Percentiles rank a stretch among this genome's conserved stretches.
Conservation (phyloP, 345 rosid species). For the Citrus australasica region DNA sequence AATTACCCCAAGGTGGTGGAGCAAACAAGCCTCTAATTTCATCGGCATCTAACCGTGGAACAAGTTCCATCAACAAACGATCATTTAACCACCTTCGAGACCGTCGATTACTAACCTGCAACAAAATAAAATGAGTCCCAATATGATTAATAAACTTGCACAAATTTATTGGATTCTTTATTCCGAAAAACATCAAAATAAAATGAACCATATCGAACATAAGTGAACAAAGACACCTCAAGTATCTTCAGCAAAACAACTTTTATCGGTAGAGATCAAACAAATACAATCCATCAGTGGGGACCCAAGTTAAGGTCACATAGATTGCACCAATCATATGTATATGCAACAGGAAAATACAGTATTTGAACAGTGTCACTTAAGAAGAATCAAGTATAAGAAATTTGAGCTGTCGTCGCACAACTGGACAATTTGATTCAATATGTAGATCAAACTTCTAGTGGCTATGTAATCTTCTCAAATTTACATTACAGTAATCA, state of each 20-base stretch:
- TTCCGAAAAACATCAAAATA: not conserved
- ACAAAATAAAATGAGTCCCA: not conserved
- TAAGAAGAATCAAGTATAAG: not conserved
- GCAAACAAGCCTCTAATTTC: conserved; percentile 97
- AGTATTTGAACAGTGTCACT: conserved; percentile 1
- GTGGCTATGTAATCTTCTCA: not conserved
- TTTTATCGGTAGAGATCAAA: not conserved
- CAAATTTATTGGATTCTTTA: not conserved
- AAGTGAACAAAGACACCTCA: not conserved
- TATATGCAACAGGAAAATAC: not conserved
- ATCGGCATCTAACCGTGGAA: conserved; percentile 81
- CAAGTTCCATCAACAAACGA: conserved; percentile 93
- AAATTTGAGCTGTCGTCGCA: not conserved
- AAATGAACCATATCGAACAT: not conserved
- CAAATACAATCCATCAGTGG: not conserved
- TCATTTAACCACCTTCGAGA: conserved; percentile 90
- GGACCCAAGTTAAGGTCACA: not conserved
- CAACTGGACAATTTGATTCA: not conserved
- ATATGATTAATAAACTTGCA: not conserved
- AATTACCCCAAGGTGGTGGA: conserved; percentile 97
- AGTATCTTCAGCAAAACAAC: not conserved
- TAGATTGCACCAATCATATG: not conserved
- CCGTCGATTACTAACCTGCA: conserved; percentile 81
- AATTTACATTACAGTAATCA: not conserved
- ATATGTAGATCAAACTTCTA: not conserved